Base-by-base conservation (phyloP, 345 rosid genomes). In the Arabidopsis suecica region DNA sequence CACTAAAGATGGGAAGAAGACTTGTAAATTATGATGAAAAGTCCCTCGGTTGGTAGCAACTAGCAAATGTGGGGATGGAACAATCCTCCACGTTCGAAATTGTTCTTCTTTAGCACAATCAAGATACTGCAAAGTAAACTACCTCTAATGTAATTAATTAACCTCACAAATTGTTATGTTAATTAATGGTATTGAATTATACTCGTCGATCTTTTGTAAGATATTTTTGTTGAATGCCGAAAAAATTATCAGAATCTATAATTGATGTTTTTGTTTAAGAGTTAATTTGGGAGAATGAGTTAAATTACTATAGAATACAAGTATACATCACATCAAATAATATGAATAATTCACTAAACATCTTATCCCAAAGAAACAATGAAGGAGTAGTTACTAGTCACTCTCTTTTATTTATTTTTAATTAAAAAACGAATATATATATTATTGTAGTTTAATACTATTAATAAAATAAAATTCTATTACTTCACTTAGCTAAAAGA, bases 31-130 rank as follows among this genome's bases (percentile, higher is more conserved):
- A n/a, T 40, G 68, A 50, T 30, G 68, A 51, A 75, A 60, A 50
- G 51, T 67, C 68, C 0, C 3, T 68, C 34, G 36, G 25, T 66
- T 32, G 68, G 73, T 75, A 60, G 36, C 72, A 57, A 74, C 68
- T 59, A 67, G 61, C 68, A 68, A 60, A 50, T 68, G 37, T 50
- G 42, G 53, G 54, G 56, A 49, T 50, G 79, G 41, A 61, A 74
- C 42, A 66, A 48, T 47, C 42, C 25, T 5, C 49, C 66, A 66
- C 72, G 78, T 65, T 74, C 59, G n/a, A 65, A 34, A 56, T 25
- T 65, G 22, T 12, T 37, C 57, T 54, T 36, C 45, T 51, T 54
- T 42, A 34, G 11, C 70, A 42, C 41, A 45, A 45, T 55, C 64
- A 73, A 65, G 40, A 55, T 38, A 41, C 64, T 2, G 65, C 33